A percentile compares a stretch with the other conserved stretches of the same genome.
phyloP scores from a whole-genome alignment of 305 asterid species.

The Solanum aculeatissimum region DNA sequence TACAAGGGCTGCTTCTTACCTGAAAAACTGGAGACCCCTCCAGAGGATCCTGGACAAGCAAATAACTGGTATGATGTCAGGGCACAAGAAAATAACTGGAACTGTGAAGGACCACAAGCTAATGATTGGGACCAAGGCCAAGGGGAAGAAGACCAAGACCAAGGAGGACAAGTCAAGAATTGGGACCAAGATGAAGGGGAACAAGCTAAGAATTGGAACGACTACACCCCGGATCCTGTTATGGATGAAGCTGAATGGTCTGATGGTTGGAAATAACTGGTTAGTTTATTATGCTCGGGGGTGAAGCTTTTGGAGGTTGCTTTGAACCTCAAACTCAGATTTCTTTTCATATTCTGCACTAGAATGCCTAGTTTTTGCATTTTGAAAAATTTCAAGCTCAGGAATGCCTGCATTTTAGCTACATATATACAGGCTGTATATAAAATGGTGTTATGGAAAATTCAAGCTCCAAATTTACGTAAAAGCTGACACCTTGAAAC shows the following conservation, averaged over 20 bases:
- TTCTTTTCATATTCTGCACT: neutral
- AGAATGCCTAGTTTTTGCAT: neutral
- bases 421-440: neutral
- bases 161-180: neutral
- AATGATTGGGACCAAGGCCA: neutral
- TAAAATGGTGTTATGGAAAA: neutral
- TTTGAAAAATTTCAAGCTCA: neutral
- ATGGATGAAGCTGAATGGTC: conserved; percentile 28
- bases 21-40: conserved; percentile 19
- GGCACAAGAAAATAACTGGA: neutral
- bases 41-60: conserved; percentile 4
- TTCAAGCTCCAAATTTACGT: neutral
- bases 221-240: conserved; percentile 4
- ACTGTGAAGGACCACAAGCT: conserved; percentile 13
- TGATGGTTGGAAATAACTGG: conserved; percentile 25
- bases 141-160: neutral
- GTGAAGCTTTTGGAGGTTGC: neutral
- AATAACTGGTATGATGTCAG: neutral
- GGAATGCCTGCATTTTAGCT: neutral
- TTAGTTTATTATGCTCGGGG: neutral
- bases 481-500: neutral
- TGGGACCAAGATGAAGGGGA: neutral
- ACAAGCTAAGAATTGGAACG: neutral
- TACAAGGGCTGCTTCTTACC: conserved; percentile 91
- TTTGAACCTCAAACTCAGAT: neutral